A percentile compares a stretch with the other conserved stretches of the same genome.
Evolutionary conservation across 2,329 filamentous ascomycete species (phyloP).

Genomic region (Colletotrichum simmondsii): DNA sequence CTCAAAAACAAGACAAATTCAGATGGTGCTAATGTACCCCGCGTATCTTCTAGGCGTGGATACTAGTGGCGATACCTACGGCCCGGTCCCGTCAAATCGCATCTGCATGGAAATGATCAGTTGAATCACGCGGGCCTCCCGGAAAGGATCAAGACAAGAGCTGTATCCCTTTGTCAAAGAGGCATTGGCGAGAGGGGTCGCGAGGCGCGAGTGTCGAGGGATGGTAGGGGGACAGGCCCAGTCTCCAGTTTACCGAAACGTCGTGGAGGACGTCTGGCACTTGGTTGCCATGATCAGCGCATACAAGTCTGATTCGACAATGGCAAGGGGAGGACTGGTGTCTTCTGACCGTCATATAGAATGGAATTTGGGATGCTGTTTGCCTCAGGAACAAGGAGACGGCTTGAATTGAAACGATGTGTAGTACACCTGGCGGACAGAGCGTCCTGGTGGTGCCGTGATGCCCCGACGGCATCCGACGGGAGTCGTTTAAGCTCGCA

Average conservation of each 20-base stretch:
- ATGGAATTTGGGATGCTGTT: conserved; percentile 1
- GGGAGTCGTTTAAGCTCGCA: conserved; percentile 14
- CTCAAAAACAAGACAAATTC: neutral
- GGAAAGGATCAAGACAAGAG: neutral
- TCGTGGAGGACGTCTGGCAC: conserved; percentile 7
- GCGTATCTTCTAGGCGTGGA: neutral
- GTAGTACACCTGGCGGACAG: conserved; percentile 15
- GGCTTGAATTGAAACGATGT: conserved; percentile 19
- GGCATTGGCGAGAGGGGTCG: neutral
- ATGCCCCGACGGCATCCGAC: conserved; percentile 16
- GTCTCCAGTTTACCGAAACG: conserved; percentile 22
- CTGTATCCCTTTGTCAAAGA: neutral
- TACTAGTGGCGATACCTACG: conserved; percentile 6
- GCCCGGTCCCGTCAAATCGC: conserved; percentile 4
- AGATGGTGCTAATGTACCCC: conserved; percentile 18
- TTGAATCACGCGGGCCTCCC: conserved; percentile 17
- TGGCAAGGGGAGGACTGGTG: neutral
- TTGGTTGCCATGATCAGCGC: neutral
- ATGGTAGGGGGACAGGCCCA: neutral
- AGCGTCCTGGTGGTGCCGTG: conserved; percentile 16
- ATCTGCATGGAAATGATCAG: conserved; percentile 13
- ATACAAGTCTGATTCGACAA: conserved; percentile 27
- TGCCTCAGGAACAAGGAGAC: conserved; percentile 23
- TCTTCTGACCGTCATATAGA: conserved; percentile 13
- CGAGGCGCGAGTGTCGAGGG: neutral